These are phyloP conservation scores for Craspedostauros australis DNA, from an alignment of 108 stramenopile species.

Conservation along the genomic window DNA sequence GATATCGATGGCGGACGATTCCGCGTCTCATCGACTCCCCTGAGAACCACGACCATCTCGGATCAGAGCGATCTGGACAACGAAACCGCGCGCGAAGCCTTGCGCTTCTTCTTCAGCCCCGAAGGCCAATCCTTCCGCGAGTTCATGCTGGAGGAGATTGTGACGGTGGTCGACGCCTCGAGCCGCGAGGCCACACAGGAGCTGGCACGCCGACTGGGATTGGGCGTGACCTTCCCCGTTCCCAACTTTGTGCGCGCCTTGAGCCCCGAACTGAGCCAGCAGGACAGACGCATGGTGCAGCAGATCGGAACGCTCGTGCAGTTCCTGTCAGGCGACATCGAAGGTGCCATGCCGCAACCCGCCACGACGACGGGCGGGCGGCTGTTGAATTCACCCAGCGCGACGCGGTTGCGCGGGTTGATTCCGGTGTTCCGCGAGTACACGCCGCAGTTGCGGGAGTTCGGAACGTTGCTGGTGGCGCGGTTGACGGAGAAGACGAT, in stretches of 20 bases:
- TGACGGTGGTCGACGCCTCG: constrained; percentile 73
- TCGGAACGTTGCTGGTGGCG: constrained; percentile 55
- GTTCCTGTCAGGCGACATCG: constrained; percentile 72
- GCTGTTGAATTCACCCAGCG: no score
- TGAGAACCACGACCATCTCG: not conserved
- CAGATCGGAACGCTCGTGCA: constrained; percentile 73
- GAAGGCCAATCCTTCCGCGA: constrained; percentile 89
- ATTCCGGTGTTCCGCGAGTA: constrained; percentile 74
- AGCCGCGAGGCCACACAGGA: constrained; percentile 64
- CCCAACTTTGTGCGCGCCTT: constrained; percentile 65
- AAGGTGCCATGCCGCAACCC: constrained; percentile 36
- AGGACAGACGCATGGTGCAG: constrained; percentile 60
- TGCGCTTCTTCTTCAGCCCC: constrained; percentile 87
- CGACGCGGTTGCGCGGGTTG: constrained; percentile 41
- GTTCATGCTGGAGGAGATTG: constrained; percentile 87
- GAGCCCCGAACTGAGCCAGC: constrained; percentile 51
- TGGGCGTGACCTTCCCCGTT: constrained; percentile 57
- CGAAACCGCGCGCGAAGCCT: constrained; percentile 74
- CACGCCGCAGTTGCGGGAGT: constrained; percentile 63
- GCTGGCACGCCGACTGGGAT: constrained; percentile 38
- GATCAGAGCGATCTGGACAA: constrained; percentile 46
- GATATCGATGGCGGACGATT: constrained; percentile 49
- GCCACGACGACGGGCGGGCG: constrained; percentile 10
- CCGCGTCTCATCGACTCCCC: constrained; percentile 23
- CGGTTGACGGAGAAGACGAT: constrained; percentile 65